Conservation (phyloP, 192 early-diverging fungal species). For the Gigaspora rosea region DNA sequence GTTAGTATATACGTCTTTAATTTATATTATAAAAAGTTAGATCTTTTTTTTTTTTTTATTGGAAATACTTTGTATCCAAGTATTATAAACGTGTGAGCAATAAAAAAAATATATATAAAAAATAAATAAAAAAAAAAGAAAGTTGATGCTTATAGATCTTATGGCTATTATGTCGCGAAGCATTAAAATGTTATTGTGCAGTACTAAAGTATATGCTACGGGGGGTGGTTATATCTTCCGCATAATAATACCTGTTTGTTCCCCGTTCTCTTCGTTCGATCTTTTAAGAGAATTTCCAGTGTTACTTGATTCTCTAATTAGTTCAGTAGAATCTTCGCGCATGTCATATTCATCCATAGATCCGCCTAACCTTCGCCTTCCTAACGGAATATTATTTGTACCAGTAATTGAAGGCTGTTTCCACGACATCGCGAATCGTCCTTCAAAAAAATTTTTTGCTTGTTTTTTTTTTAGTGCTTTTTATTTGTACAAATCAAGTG, state of each 20-base stretch:
- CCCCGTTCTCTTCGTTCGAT: background rate
- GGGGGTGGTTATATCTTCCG: too few relatives aligned
- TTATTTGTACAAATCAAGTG: too few relatives aligned
- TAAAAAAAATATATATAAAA: too few relatives aligned
- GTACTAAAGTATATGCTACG: too few relatives aligned
- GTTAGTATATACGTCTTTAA: slow-evolving; percentile 13
- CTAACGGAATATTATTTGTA: slow-evolving; percentile 31
- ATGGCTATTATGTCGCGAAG: too few relatives aligned
- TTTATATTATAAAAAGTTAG: background rate
- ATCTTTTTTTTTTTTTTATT: background rate
- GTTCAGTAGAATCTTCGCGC: background rate
- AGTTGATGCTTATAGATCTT: too few relatives aligned
- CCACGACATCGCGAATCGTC: background rate
- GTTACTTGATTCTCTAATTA: background rate
- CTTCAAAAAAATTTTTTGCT: too few relatives aligned
- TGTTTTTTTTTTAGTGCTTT: too few relatives aligned
- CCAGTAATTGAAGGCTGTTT: slow-evolving; percentile 28
- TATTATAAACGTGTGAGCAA: background rate
- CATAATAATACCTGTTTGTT: slow-evolving; percentile 14
- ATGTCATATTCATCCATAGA: background rate
- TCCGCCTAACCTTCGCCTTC: slow-evolving; percentile 20
- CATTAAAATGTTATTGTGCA: too few relatives aligned
- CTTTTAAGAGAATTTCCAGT: slow-evolving; percentile 10
- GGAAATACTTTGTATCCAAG: background rate
- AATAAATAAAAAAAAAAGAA: too few relatives aligned